These are phyloP conservation scores for Penicillium bialowiezense DNA, from an alignment of 495 filamentous ascomycete genomes.

Conservation along the genomic window DNA sequence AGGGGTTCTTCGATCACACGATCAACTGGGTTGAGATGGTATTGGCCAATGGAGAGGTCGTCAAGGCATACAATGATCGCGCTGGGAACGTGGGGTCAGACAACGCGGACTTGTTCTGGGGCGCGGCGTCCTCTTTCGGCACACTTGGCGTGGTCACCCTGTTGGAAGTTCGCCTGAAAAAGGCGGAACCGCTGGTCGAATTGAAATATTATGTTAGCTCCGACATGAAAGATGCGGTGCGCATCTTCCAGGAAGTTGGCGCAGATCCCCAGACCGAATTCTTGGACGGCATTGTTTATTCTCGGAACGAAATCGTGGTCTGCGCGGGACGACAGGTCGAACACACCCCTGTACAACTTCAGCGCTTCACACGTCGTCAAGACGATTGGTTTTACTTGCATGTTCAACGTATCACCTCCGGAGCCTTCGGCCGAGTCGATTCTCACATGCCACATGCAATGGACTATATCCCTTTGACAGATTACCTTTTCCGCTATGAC, in stretches of 20 bases:
- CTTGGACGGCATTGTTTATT: conserved; percentile 53
- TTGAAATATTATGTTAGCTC: conserved; percentile 43
- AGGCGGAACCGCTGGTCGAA: conserved; percentile 49
- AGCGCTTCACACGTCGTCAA: conserved; percentile 42
- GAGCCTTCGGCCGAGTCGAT: neutral
- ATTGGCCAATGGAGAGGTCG: conserved; percentile 49
- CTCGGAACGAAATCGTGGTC: conserved; percentile 40
- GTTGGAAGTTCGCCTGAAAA: conserved; percentile 48
- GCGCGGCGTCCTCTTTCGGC: conserved; percentile 50
- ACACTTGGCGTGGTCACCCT: conserved; percentile 53
- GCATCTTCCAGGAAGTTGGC: conserved; percentile 28
- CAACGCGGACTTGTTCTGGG: conserved; percentile 50
- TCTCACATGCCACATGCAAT: conserved; percentile 5
- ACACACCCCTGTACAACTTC: conserved; percentile 13
- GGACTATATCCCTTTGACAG: conserved; percentile 52
- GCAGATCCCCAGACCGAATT: conserved; percentile 46
- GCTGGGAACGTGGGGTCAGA: neutral
- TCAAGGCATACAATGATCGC: conserved; percentile 25
- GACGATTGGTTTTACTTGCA: conserved; percentile 64
- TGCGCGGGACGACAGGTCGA: conserved; percentile 47
- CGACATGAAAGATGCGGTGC: conserved; percentile 38
- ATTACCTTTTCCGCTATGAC: conserved; percentile 65
- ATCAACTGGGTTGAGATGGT: conserved; percentile 53
- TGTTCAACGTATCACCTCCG: conserved; percentile 23
- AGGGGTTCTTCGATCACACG: conserved; percentile 55